phyloP scores from a whole-genome alignment of 1,139 yeast species.

The Geotrichum siamense region DNA sequence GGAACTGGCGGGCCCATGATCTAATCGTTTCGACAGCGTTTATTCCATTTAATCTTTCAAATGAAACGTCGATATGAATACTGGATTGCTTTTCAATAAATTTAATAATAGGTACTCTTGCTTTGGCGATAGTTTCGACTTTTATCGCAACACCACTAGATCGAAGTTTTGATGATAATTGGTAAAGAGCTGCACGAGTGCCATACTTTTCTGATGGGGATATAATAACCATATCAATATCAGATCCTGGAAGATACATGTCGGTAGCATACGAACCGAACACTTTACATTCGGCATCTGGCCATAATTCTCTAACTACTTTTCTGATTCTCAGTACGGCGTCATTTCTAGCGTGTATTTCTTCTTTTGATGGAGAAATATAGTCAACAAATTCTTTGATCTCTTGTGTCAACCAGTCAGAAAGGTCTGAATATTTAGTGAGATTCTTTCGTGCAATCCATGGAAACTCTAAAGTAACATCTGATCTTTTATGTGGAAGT shows the following conservation, averaged over 20 bases:
- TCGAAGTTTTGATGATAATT: conserved; percentile 65
- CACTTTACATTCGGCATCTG: conserved; percentile 71
- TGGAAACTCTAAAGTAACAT: conserved; percentile 46
- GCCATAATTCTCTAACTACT: conserved; percentile 62
- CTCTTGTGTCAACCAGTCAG: conserved; percentile 85
- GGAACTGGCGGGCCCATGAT: conserved; percentile 64
- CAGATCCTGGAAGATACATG: conserved; percentile 89
- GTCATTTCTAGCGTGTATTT: conserved; percentile 60
- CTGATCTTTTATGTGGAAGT: conserved; percentile 11
- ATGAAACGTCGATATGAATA: conserved; percentile 83
- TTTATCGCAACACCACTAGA: conserved; percentile 56
- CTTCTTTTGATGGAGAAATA: conserved; percentile 77
- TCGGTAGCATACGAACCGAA: conserved; percentile 97
- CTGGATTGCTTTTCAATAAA: conserved; percentile 69
- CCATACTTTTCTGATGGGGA: conserved; percentile 62
- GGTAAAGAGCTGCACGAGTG: conserved; percentile 60
- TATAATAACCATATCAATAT: conserved; percentile 86
- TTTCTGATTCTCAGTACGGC: conserved; percentile 56
- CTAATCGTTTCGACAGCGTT: conserved; percentile 77
- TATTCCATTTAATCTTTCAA: conserved; percentile 80
- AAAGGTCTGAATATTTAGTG: conserved; percentile 59
- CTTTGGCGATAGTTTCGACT: conserved; percentile 83
- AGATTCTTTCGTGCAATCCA: conserved; percentile 78
- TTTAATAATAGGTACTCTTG: conserved; percentile 93
- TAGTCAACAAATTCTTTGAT: conserved; percentile 80